Evolutionary conservation across 202 grass and related monocot genomes (phyloP).

Genomic region (Panicum virgatum): DNA sequence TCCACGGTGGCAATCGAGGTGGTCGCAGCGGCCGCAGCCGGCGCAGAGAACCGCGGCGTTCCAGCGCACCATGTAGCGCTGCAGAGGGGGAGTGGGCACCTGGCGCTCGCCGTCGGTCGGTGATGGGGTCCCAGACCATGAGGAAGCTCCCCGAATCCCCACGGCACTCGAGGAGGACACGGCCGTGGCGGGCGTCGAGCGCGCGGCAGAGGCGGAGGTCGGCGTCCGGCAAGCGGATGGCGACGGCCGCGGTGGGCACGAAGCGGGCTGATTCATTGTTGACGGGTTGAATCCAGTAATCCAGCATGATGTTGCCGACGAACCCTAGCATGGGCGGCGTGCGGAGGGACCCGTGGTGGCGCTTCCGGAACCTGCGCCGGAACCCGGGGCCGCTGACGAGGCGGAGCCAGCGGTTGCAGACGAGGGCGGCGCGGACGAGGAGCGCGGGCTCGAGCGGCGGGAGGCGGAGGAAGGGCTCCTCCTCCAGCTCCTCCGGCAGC

Average conservation of each 20-base stretch:
- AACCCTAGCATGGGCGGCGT: background rate
- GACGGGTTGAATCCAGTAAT: no score
- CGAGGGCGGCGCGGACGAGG: background rate
- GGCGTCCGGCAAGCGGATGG: background rate
- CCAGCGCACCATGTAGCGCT: background rate
- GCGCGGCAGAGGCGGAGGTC: background rate
- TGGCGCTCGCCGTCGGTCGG: background rate
- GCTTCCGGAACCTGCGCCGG: background rate
- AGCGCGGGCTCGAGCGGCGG: background rate
- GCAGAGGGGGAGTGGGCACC: background rate
- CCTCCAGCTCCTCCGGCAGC: background rate
- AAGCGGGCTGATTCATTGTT: background rate
- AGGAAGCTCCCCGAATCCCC: no score
- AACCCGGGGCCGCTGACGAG: background rate
- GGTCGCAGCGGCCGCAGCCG: background rate
- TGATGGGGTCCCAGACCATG: background rate
- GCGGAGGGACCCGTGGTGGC: no score
- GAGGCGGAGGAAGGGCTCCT: background rate
- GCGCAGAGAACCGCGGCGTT: background rate
- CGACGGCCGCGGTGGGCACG: no score
- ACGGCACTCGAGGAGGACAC: background rate
- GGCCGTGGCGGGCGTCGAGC: background rate
- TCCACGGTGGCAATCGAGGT: background rate
- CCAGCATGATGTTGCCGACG: no score
- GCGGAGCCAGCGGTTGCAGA: background rate